Base-by-base conservation (phyloP, 2,329 filamentous ascomycete genomes). In the Fusarium avenaceum region DNA sequence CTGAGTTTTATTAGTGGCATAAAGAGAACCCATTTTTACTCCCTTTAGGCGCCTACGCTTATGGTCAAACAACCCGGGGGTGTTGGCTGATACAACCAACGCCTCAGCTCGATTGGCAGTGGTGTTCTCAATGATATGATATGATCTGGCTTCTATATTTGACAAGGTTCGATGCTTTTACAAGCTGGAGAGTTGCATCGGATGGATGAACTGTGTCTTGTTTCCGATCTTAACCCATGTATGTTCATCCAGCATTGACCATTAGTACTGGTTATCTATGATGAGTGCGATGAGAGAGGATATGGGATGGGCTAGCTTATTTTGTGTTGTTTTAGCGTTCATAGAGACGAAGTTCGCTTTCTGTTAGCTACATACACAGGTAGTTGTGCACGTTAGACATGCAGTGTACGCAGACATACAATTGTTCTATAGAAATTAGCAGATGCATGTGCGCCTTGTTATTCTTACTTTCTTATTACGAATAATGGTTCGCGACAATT, bases 51-150 rank as follows among this genome's bases (percentile, higher is more conserved):
- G 33, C 14, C 26, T 62, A 38, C 19, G 39, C 32, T 40, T 24
- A 6, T n/a, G 30, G 28, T 38, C 48, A 53, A 38, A 38, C 46
- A 53, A 44, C 33, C 30, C 19, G 19, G 47, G 50, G 56, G 30
- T 19, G 10, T 8, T 33, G 22, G 19, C 24, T 33, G 43, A 17
- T 19, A 32, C 46, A 62, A n/a, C 20, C 20, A 35, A 46, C 28
- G 33, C 33, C 15, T 62, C 42, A 30, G 42, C 32, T 32, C 8
- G 15, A 26, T 33, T 40, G 26, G 26, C 11, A 24, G 20, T 20
- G 46, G 15, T 54, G n/a, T 17, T 15, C 20, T 24, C n/a, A 17
- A 8, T 30, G 35, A 43, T 43, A 22, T 47, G 24, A 30, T 6
- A 22, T 47, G 24, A 30, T 6, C 15, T 20, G 19, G 43, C 10